phyloP scores from a whole-genome alignment of 164 flowering plant species.

The Piper longum region DNA sequence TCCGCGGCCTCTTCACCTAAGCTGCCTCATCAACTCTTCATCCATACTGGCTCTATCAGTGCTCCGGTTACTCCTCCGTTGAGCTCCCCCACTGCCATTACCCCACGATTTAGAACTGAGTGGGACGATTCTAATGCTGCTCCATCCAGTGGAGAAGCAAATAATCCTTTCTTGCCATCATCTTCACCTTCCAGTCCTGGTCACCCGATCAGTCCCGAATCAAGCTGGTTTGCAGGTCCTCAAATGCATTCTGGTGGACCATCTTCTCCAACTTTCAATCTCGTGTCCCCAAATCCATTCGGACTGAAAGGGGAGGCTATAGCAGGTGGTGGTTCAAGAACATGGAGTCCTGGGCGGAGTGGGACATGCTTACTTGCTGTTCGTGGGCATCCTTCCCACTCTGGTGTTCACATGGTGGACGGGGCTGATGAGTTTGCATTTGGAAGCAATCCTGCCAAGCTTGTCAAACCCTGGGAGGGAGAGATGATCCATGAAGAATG shows the following conservation, averaged over 20 bases:
- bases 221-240: slow-evolving; percentile 47
- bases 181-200: slow-evolving; percentile 83
- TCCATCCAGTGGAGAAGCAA: slow-evolving; percentile 27
- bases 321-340: slow-evolving; percentile 45
- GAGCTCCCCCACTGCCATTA: slow-evolving; percentile 76
- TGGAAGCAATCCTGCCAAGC: slow-evolving; percentile 40
- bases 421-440: slow-evolving; percentile 89
- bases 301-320: slow-evolving; percentile 15
- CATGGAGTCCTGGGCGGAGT: slow-evolving; percentile 97
- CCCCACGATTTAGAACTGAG: slow-evolving; percentile 46
- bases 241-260: slow-evolving; percentile 18
- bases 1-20: slow-evolving; percentile 47
- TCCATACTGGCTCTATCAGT: slow-evolving; percentile 74
- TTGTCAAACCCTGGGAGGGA: slow-evolving; percentile 96
- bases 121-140: slow-evolving; percentile 44
- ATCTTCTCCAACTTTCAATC: slow-evolving; percentile 17
- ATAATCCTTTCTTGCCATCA: slow-evolving; percentile 41
- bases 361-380: slow-evolving; percentile 89
- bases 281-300: slow-evolving; percentile 9
- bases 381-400: slow-evolving; percentile 42
- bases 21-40: slow-evolving; percentile 45
- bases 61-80: slow-evolving; percentile 93
- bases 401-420: slow-evolving; percentile 79
- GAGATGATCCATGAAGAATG: slow-evolving; percentile 93
- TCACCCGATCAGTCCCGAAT: slow-evolving; percentile 47